These are phyloP conservation scores for Pseudovirgaria hyperparasitica DNA, from an alignment of 2,329 filamentous ascomycete species.

Conservation along the genomic window DNA sequence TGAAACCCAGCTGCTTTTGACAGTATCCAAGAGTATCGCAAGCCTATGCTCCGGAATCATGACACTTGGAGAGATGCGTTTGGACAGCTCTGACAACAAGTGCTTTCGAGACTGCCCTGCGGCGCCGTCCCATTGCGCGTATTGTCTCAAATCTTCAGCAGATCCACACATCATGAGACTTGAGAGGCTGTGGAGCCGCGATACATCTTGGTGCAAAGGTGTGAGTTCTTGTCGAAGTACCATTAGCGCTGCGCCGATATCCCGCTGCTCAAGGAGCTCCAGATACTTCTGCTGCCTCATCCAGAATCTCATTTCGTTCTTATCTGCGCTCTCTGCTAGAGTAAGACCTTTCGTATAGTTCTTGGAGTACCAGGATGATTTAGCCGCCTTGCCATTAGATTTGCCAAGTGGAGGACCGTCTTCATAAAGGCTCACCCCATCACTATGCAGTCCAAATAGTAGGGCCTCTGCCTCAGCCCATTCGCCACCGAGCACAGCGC, in stretches of 20 bases:
- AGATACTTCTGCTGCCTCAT: conserved; percentile 90
- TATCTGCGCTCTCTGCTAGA: conserved; percentile 62
- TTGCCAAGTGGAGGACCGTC: conserved; percentile 17
- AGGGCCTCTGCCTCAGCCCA: conserved; percentile 81
- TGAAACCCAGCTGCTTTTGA: conserved; percentile 73
- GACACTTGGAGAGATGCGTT: conserved; percentile 84
- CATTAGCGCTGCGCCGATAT: conserved; percentile 60
- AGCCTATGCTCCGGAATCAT: conserved; percentile 93
- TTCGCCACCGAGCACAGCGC: conserved; percentile 63
- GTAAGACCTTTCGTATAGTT: conserved; percentile 47
- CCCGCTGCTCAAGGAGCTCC: conserved; percentile 68
- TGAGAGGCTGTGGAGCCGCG: conserved; percentile 69
- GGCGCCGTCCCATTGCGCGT: conserved; percentile 78
- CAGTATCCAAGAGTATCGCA: conserved; percentile 65
- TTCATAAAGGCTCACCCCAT: conserved; percentile 23
- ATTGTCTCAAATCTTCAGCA: conserved; percentile 59
- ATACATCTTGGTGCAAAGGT: conserved; percentile 67
- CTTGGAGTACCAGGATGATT: conserved; percentile 11
- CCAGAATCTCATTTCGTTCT: conserved; percentile 71
- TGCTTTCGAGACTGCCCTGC: conserved; percentile 58
- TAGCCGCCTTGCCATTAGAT: conserved; percentile 16
- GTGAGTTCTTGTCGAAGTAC: conserved; percentile 84
- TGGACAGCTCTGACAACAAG: conserved; percentile 71
- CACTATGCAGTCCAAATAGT: conserved; percentile 46
- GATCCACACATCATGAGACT: conserved; percentile 81